Conservation (phyloP, 306 rosid genomes). For the Notholithocarpus densiflorus region DNA sequence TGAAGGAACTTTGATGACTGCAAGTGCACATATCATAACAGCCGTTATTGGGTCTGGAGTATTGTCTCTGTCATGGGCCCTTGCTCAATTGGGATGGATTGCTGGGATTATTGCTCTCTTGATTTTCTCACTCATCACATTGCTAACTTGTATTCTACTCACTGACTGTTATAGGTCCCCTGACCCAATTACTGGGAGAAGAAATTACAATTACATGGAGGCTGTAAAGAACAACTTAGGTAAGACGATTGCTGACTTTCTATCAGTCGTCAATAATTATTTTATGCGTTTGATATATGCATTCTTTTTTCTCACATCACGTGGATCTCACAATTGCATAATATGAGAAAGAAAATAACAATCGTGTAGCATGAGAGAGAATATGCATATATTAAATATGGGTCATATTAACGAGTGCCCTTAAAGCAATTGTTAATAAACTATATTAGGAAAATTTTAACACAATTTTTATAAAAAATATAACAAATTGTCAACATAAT, state of each 20-base stretch:
- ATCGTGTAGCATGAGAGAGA: no score
- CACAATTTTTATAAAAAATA: no score
- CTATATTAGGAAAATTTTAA: no score
- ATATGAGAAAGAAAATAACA: no score
- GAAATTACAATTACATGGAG: conserved; percentile 31
- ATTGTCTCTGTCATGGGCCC: conserved; percentile 38
- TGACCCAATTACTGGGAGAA: conserved; percentile 30
- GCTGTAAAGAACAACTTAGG: conserved; percentile 38
- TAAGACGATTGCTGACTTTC: not conserved
- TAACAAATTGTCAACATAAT: no score
- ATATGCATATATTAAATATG: no score
- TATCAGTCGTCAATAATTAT: no score
- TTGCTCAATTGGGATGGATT: conserved; percentile 52
- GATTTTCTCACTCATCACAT: conserved; percentile 19
- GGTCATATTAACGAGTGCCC: accelerated
- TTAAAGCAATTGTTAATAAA: no score
- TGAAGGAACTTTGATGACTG: conserved; percentile 45
- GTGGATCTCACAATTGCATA: no score
- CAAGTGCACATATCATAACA: conserved; percentile 43
- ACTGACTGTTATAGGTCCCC: conserved; percentile 39
- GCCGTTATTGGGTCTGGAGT: conserved; percentile 53
- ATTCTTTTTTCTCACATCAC: no score
- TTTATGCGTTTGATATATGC: no score
- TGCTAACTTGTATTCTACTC: conserved; percentile 25
- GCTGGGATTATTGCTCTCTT: conserved; percentile 13